Conservation (phyloP, 768 basidiomycete genomes). For the Rhizopogon vulgaris region DNA sequence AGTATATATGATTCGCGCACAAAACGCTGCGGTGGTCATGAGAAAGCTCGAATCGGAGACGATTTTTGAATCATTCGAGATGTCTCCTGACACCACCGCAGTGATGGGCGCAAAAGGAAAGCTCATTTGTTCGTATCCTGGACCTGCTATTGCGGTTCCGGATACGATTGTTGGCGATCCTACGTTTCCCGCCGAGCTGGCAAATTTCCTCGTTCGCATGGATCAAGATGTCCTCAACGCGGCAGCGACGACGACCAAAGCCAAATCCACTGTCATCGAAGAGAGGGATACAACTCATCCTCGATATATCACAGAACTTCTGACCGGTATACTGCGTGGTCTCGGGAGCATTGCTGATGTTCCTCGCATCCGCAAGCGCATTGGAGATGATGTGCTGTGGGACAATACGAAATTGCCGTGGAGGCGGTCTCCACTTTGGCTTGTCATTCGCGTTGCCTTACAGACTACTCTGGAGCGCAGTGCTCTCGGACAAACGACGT, state of each 20-base stretch:
- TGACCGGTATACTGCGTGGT: constrained; percentile 41
- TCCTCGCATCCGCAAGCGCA: constrained; percentile 32
- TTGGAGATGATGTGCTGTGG: constrained; percentile 44
- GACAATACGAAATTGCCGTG: constrained; percentile 33
- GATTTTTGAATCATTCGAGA: constrained; percentile 42
- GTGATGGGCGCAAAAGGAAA: constrained; percentile 38
- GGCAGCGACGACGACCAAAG: constrained; percentile 30
- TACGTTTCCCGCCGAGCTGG: constrained; percentile 29
- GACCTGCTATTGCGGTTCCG: constrained; percentile 35
- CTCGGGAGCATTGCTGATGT: constrained; percentile 25
- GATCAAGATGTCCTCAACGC: constrained; percentile 25
- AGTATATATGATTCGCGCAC: constrained; percentile 33
- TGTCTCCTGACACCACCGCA: constrained; percentile 27
- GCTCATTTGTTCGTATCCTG: constrained; percentile 41
- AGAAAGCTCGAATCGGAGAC: constrained; percentile 23
- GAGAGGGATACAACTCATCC: constrained; percentile 33
- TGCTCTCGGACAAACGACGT: constrained; percentile 8
- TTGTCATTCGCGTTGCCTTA: constrained; percentile 39
- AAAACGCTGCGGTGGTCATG: constrained; percentile 43
- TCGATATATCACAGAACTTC: constrained; percentile 42
- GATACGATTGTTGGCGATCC: constrained; percentile 19
- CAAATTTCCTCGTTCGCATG: constrained; percentile 31
- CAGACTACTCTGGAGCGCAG: constrained; percentile 30
- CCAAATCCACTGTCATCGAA: constrained; percentile 16
- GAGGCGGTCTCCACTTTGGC: constrained; percentile 47